phyloP scores from a whole-genome alignment of 2,329 filamentous ascomycete species.

The Monosporascus sp. region DNA sequence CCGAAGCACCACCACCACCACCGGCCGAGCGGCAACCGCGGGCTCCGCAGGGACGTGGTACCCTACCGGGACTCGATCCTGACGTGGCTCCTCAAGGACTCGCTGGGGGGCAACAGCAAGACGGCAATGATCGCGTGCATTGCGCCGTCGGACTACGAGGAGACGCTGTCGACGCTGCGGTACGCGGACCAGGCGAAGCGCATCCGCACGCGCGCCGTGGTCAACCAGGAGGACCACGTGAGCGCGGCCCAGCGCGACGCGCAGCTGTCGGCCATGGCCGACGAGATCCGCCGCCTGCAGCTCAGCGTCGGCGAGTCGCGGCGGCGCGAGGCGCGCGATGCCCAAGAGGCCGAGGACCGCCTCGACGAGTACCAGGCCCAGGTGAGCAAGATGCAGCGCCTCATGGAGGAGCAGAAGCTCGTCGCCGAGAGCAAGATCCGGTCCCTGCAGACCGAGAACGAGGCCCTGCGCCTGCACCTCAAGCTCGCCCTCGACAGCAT shows the following conservation, averaged over 20 bases:
- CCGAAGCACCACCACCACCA: conserved; percentile 47
- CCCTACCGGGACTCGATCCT: conserved; percentile 88
- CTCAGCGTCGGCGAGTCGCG: conserved; percentile 62
- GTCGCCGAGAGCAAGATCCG: conserved; percentile 93
- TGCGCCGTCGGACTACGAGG: conserved; percentile 90
- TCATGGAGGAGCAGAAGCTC: conserved; percentile 91
- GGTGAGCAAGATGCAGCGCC: conserved; percentile 82
- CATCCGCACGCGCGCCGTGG: conserved; percentile 87
- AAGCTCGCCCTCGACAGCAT: conserved; percentile 80
- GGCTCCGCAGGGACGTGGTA: conserved; percentile 53
- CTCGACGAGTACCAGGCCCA: conserved; percentile 93
- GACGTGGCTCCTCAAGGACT: conserved; percentile 89
- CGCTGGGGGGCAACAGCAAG: conserved; percentile 91
- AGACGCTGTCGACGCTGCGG: conserved; percentile 89
- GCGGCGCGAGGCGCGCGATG: conserved; percentile 65
- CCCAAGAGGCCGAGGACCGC: conserved; percentile 71
- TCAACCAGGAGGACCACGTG: conserved; percentile 86
- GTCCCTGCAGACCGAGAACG: conserved; percentile 82
- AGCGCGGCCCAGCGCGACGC: conserved; percentile 90
- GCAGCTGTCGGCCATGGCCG: conserved; percentile 89
- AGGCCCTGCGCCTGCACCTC: conserved; percentile 80
- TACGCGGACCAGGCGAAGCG: conserved; percentile 98
- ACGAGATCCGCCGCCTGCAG: conserved; percentile 84
- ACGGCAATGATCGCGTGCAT: conserved; percentile 99
- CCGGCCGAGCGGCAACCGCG: conserved; percentile 42